Conservation (phyloP, 1,284 basidiomycete species). For the Ceratobasidium sp. region DNA sequence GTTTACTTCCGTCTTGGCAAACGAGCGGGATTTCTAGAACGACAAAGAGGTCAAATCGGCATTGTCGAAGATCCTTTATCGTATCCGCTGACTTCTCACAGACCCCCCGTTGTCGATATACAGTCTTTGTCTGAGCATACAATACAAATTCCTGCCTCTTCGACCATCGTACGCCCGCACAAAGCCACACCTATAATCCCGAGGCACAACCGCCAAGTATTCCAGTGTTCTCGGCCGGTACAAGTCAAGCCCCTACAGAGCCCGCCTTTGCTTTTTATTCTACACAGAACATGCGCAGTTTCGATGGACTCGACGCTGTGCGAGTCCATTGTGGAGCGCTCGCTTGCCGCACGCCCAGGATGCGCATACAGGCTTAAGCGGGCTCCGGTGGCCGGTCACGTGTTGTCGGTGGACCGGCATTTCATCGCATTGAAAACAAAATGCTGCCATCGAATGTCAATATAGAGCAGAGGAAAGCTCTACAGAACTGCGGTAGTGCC, state of each 20-base stretch:
- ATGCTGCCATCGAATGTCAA: no score
- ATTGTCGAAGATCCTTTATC: slow-evolving; percentile 5
- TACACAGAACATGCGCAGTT: slow-evolving; percentile 6
- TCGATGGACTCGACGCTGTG: no score
- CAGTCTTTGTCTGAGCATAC: background rate
- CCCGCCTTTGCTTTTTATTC: background rate
- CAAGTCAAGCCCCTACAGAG: no score
- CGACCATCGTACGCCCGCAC: background rate
- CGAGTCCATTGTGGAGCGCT: background rate
- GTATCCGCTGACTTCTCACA: background rate
- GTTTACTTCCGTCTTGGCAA: background rate
- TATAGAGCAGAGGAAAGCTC: no score
- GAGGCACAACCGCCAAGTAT: slow-evolving; percentile 5
- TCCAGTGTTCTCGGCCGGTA: no score
- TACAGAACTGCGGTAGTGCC: no score
- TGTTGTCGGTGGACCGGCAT: background rate
- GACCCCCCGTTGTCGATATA: no score
- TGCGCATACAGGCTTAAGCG: background rate
- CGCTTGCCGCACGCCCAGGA: background rate
- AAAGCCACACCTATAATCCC: slow-evolving; percentile 16
- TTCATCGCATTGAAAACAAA: background rate
- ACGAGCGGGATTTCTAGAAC: background rate
- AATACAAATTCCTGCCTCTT: background rate
- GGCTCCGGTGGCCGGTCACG: background rate
- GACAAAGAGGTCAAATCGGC: slow-evolving; percentile 2